A percentile compares a stretch with the other conserved stretches of the same genome.
phyloP scores from a whole-genome alignment of 2,329 filamentous ascomycete genomes.

The Ascochyta koolunga region DNA sequence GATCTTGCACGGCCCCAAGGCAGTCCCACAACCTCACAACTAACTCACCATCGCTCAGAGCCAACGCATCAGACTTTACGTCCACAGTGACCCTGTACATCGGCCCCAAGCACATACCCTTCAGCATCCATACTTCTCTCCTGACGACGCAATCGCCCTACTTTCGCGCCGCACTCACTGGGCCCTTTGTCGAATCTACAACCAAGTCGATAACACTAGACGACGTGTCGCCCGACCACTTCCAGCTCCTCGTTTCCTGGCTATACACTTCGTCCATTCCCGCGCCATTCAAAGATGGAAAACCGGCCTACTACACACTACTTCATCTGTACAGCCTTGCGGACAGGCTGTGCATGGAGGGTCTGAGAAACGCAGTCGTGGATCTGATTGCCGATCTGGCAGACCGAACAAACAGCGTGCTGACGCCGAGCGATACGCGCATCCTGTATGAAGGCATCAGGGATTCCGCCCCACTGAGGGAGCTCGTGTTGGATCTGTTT shows the following conservation, averaged over 20 bases:
- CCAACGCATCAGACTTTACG: slow-evolving; percentile 50
- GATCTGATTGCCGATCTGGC: slow-evolving; percentile 53
- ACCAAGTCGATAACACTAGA: slow-evolving; percentile 52
- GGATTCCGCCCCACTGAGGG: slow-evolving; percentile 47
- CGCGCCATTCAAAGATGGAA: slow-evolving; percentile 53
- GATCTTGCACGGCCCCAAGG: slow-evolving; percentile 1
- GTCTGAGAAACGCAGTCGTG: slow-evolving; percentile 53
- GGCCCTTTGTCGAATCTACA: slow-evolving; percentile 54
- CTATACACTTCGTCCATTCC: slow-evolving; percentile 54
- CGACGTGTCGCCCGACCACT: slow-evolving; percentile 53
- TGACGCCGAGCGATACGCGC: slow-evolving; percentile 56
- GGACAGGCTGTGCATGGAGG: slow-evolving; percentile 55
- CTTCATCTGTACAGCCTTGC: slow-evolving; percentile 55
- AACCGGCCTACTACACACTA: slow-evolving; percentile 58
- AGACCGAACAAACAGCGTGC: slow-evolving; percentile 56
- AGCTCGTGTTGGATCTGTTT: slow-evolving; percentile 57
- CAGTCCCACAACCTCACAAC: neutral
- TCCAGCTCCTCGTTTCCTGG: slow-evolving; percentile 60
- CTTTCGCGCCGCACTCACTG: slow-evolving; percentile 58
- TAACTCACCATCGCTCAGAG: slow-evolving; percentile 27
- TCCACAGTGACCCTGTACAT: slow-evolving; percentile 47
- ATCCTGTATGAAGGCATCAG: slow-evolving; percentile 55
- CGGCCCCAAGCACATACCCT: slow-evolving; percentile 49
- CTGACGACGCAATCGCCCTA: slow-evolving; percentile 56
- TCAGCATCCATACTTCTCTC: slow-evolving; percentile 56